phyloP scores from a whole-genome alignment of 768 basidiomycete genomes.

The Collybia nuda region DNA sequence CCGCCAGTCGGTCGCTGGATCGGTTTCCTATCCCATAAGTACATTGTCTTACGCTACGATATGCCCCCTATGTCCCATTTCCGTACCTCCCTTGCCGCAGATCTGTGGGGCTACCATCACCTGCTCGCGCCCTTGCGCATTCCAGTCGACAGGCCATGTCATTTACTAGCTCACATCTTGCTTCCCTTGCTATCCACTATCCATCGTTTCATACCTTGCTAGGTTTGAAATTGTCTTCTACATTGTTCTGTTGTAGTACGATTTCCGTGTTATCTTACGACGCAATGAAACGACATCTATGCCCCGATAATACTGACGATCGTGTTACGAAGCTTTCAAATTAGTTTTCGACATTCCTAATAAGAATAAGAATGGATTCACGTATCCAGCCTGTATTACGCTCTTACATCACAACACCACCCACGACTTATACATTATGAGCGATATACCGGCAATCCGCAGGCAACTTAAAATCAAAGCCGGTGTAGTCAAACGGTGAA shows the following conservation, averaged over 20 bases:
- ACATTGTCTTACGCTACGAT: constrained; percentile 19
- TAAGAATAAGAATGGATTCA: not conserved
- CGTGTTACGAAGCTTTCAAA: too few species aligned
- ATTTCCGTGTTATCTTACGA: constrained; percentile 44
- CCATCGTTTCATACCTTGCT: constrained; percentile 14
- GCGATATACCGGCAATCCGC: constrained; percentile 45
- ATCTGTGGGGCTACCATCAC: constrained; percentile 14
- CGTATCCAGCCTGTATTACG: constrained; percentile 4
- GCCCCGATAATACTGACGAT: constrained; percentile 8
- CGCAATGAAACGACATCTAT: constrained; percentile 32
- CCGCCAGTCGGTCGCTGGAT: constrained; percentile 19
- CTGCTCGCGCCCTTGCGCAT: constrained; percentile 12
- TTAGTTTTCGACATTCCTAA: too few species aligned
- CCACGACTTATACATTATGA: constrained; percentile 33
- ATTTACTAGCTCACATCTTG: constrained; percentile 10
- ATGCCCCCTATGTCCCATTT: constrained; percentile 23
- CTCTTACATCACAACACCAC: constrained; percentile 1
- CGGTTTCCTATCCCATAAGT: constrained; percentile 11
- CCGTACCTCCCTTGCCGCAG: constrained; percentile 13
- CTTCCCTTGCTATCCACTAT: constrained; percentile 4
- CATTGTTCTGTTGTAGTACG: constrained; percentile 42
- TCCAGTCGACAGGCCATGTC: constrained; percentile 6
- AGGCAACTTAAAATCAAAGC: constrained; percentile 80
- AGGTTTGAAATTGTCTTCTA: constrained; percentile 32
- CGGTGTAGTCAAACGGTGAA: constrained; percentile 62